phyloP scores from a whole-genome alignment of 2,329 filamentous ascomycete genomes.

The Trichoderma citrinoviride region DNA sequence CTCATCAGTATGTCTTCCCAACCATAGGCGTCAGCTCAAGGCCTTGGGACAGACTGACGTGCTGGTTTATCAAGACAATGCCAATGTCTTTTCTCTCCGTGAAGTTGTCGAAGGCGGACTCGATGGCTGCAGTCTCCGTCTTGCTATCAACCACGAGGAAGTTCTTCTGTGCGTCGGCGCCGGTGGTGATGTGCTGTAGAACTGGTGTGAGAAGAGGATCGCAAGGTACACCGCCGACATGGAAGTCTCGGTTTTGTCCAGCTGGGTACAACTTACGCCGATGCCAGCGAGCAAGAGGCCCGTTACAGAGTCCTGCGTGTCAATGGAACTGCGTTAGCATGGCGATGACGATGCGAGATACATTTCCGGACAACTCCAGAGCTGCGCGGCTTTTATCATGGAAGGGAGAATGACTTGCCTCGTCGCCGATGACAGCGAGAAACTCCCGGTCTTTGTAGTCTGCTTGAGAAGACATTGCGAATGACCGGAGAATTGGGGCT shows the following conservation, averaged over 20 bases:
- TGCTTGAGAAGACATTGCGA: constrained; percentile 50
- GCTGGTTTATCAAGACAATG: constrained; percentile 95
- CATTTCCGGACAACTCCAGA: too few relatives aligned
- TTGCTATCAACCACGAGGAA: constrained; percentile 95
- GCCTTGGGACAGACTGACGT: constrained; percentile 58
- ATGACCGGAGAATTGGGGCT: constrained; percentile 1
- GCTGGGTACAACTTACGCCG: constrained; percentile 58
- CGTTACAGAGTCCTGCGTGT: constrained; percentile 81
- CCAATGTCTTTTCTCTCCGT: constrained; percentile 94
- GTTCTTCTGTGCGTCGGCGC: constrained; percentile 91
- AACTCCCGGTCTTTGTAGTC: constrained; percentile 87
- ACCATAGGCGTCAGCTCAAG: too few relatives aligned
- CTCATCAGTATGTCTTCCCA: constrained; percentile 25
- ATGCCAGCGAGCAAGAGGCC: constrained; percentile 93
- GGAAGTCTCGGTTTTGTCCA: not conserved
- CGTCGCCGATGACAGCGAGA: constrained; percentile 95
- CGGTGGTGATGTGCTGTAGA: constrained; percentile 78
- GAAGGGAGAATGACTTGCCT: constrained; percentile 55
- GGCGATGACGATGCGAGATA: not conserved
- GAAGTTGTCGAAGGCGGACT: constrained; percentile 85
- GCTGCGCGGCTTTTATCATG: not conserved
- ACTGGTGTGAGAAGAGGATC: not conserved
- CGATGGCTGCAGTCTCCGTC: constrained; percentile 84
- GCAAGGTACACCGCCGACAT: not conserved
- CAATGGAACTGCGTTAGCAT: constrained; percentile 29